Evolutionary conservation across 345 rosid genomes (phyloP), one percentile per base, ranked within the genome.

Genomic region (Gossypium australe): DNA sequence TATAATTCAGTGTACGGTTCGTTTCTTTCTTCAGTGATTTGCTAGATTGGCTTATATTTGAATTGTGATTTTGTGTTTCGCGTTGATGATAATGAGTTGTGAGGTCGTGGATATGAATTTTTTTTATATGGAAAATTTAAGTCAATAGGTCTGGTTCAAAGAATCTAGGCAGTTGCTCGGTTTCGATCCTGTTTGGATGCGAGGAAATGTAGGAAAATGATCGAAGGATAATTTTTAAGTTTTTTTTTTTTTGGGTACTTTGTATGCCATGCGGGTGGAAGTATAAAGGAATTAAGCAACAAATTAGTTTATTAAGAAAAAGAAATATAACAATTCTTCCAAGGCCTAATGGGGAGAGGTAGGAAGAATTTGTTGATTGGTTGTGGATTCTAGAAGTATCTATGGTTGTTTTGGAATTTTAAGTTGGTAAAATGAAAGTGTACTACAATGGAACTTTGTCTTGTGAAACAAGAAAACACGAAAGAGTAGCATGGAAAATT

Each of bases 91-190:
- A 11, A 29, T 45, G 38, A 71, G 77, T 48, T 20, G 51, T 16
- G 20, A n/a, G 72, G 25, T 60, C 65, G 67, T 60, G 7, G 55
- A 11, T 62, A 62, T 55, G 11, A 62, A 55, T 59, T 76, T 63
- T 52, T 29, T 11, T 63, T 53, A 18, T 14, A 12, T 53, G 29
- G 44, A 75, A 59, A 38, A 49, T 65, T 64, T 41, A 48, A n/a
- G 63, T 11, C 1, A 58, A 27, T 57, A 38, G 14, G 56, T 60
- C 24, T 20, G n/a, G 72, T 49, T 74, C 44, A 49, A 55, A 69
- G 72, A 27, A 51, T 16, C 10, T n/a, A 47, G 57, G 56, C 47
- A 48, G 18, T 67, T 67, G 43, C 9, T 68, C 44, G 41, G 43
- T 49, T 25, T 48, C 43, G 41, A 68, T 24, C 57, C 71, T 67